Conservation (phyloP, 495 filamentous ascomycete genomes). For the Podospora fimiseda region DNA sequence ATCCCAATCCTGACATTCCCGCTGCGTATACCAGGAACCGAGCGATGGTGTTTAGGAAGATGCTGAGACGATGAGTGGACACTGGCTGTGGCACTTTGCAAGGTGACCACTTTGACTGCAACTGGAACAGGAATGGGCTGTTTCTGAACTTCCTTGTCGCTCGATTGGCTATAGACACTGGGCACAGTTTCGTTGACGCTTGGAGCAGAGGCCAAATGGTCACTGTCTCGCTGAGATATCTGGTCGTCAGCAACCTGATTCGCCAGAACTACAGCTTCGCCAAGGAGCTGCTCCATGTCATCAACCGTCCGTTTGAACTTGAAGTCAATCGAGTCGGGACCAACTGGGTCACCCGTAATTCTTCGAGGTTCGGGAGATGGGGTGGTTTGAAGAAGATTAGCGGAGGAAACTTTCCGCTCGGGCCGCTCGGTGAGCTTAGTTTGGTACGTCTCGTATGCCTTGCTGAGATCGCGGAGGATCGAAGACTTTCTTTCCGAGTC, state of each 20-base stretch:
- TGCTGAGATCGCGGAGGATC: constrained; percentile 22
- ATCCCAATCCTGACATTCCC: constrained; percentile 16
- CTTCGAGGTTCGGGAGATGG: constrained; percentile 1
- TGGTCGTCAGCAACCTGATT: constrained; percentile 29
- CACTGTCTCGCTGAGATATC: constrained; percentile 3
- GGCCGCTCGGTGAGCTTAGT: constrained; percentile 16
- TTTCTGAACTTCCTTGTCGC: constrained; percentile 8
- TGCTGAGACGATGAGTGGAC: not conserved
- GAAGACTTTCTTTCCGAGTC: constrained; percentile 12
- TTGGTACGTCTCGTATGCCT: constrained; percentile 14
- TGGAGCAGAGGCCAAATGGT: not conserved
- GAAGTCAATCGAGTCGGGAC: constrained; percentile 15
- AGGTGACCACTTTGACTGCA: not conserved
- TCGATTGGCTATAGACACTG: constrained; percentile 10
- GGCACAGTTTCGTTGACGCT: constrained; percentile 13
- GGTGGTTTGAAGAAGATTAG: too few relatives aligned
- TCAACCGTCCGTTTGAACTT: constrained; percentile 31
- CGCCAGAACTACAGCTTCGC: constrained; percentile 40
- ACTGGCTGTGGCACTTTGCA: not conserved
- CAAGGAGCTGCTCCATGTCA: constrained; percentile 41
- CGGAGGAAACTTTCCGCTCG: not conserved
- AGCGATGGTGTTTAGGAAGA: constrained; percentile 17
- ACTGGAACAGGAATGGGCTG: not conserved
- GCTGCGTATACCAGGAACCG: constrained; percentile 20
- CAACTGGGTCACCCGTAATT: constrained; percentile 3